A percentile compares a stretch with the other conserved stretches of the same genome.
Evolutionary conservation across 371 early-diverging fungal genomes (phyloP).

Genomic region (Rhizopus microsporus): DNA sequence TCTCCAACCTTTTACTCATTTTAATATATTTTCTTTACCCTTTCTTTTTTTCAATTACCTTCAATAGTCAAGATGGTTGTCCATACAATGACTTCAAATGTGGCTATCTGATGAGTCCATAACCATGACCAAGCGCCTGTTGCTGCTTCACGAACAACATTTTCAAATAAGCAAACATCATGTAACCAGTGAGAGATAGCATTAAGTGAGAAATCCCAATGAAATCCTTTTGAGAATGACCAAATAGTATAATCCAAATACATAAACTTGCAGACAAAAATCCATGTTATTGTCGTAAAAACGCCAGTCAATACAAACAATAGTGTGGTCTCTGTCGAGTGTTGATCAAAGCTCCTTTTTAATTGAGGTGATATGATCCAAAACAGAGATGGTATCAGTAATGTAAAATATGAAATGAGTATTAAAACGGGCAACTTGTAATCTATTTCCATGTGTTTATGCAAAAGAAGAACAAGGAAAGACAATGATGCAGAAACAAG

Average conservation of each 20-base stretch:
- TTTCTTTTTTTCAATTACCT: conserved; percentile 22
- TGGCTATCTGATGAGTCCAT: conserved; percentile 47
- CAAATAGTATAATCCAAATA: conserved; percentile 23
- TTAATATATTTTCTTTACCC: neutral
- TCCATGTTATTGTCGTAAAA: conserved; percentile 38
- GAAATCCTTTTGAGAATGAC: neutral
- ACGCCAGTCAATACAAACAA: conserved; percentile 22
- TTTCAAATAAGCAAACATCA: conserved; percentile 37
- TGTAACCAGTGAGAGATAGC: conserved; percentile 44
- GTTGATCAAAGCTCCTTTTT: neutral
- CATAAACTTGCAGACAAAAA: conserved; percentile 43
- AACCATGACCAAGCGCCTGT: conserved; percentile 41
- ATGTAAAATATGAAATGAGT: conserved; percentile 37
- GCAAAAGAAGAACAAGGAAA: neutral
- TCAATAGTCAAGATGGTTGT: conserved; percentile 47
- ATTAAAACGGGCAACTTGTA: conserved; percentile 38
- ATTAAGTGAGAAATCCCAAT: conserved; percentile 22
- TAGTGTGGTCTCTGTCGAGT: neutral
- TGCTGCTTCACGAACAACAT: conserved; percentile 42
- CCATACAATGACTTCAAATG: conserved; percentile 44
- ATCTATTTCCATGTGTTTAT: conserved; percentile 23
- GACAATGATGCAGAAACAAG: neutral
- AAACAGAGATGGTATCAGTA: conserved; percentile 25
- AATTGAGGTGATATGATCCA: conserved; percentile 26
- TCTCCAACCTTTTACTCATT: conserved; percentile 23